Evolutionary conservation across 2,329 filamentous ascomycete species (phyloP).

Genomic region (Cercospora janseana): DNA sequence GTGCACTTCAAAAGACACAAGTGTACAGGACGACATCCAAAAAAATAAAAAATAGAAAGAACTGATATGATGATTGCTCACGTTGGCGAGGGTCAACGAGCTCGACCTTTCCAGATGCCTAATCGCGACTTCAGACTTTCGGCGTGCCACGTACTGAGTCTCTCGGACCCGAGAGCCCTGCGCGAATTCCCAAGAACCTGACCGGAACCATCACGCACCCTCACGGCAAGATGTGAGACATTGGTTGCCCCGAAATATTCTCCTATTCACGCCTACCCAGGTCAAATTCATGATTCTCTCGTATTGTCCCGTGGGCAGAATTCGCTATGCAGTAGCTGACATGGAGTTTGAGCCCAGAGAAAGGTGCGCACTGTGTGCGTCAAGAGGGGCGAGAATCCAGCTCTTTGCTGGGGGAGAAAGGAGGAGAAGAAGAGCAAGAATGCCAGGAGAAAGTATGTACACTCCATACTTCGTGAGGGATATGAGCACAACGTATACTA

Average conservation of each 20-base stretch:
- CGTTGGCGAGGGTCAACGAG: not conserved
- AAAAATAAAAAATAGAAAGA: not conserved
- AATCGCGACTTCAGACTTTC: not conserved
- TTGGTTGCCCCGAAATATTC: not conserved
- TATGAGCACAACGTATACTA: not conserved
- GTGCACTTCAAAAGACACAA: too few relatives aligned
- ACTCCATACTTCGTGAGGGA: not conserved
- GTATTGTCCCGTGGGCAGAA: too few relatives aligned
- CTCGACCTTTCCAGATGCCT: not conserved
- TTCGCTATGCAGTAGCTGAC: not conserved
- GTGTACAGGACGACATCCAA: not conserved
- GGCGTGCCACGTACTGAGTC: not conserved
- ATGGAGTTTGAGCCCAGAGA: not conserved
- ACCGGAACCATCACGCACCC: not conserved
- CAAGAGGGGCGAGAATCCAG: not conserved
- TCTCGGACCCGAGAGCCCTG: not conserved
- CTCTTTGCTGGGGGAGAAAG: not conserved
- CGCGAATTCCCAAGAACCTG: not conserved
- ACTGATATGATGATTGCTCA: not conserved
- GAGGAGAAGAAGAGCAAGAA: not conserved
- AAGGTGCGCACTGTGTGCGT: constrained; percentile 1
- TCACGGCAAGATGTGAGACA: not conserved
- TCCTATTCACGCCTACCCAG: not conserved
- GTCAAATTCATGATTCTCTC: not conserved
- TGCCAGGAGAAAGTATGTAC: not conserved